Conservation (phyloP, 1,284 basidiomycete genomes). For the Apiotrichum domesticum region DNA sequence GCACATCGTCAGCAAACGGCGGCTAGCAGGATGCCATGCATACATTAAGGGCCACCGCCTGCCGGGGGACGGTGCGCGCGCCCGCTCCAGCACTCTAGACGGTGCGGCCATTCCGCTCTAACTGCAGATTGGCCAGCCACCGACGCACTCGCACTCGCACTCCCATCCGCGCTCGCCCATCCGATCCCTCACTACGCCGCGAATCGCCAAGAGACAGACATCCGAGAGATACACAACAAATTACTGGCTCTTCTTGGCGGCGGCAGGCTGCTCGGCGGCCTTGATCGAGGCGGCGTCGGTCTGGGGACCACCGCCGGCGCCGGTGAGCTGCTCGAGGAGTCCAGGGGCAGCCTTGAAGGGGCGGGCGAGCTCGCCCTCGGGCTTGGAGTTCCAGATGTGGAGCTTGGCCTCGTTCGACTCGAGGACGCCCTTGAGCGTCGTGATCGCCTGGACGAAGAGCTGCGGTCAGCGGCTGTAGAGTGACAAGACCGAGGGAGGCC, state of each 20-base stretch:
- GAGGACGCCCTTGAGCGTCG: constrained; percentile 18
- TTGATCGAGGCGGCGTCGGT: constrained; percentile 80
- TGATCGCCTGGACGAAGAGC: constrained; percentile 23
- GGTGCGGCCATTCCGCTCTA: no score
- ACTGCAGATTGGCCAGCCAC: no score
- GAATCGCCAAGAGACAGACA: no score
- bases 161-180: no score
- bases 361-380: constrained; percentile 19
- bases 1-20: no score
- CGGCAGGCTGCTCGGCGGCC: constrained; percentile 67
- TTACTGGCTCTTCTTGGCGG: constrained; percentile 53
- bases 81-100: neutral
- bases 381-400: constrained; percentile 16
- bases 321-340: constrained; percentile 56
- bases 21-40: neutral
- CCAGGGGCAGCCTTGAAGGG: constrained; percentile 42
- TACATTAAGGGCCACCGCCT: neutral
- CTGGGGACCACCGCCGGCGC: constrained; percentile 55
- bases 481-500: neutral
- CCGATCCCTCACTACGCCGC: no score
- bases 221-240: neutral
- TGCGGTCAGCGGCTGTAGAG: constrained; percentile 1
- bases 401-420: constrained; percentile 23
- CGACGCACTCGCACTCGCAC: no score
- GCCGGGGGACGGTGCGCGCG: neutral